Base-by-base conservation (phyloP, 805 yeast species). In the Dipodascus geniculatus region DNA sequence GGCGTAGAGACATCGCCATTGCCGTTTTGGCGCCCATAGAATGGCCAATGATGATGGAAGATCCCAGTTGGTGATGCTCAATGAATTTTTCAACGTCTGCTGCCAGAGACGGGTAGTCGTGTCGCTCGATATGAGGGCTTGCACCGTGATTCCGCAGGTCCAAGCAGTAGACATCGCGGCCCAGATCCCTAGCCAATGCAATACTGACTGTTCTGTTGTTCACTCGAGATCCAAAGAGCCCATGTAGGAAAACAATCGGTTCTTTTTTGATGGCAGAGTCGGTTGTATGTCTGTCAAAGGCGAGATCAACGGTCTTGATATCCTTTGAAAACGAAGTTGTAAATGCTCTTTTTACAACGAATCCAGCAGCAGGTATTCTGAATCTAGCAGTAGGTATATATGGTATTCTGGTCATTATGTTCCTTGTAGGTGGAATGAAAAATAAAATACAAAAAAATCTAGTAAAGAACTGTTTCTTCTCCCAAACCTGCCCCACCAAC, bases 111-210 rank as follows among this genome's bases (percentile, higher is more conserved):
- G 85, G 83, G 66, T 90, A 90, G 63, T 86, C 90, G 61, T 86
- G 87, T 24, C 84, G 71, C 0, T 67, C 63, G 16, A 62, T 65
- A 61, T 85, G 95, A 0, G 96, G 96, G 1, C 96, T 86, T 16
- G 76, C 81, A 1, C 99, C 99, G 65, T 90, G 96, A 68, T 93
- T 90, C 56, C 99, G 73, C 55, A 90, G 72, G 65, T 91, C 98
- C 17, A 38, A n/a, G 19, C 44, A 38, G 44, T 38, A 38, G 14
- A 38, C 44, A 38, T 38, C 44, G 4, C 44, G 11, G 44, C 20
- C 14, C 44, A 38, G 19, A 17, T 38, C 44, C 14, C 14, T 38
- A n/a, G 44, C 44, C 4, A 38, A 16, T 17, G 17, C 44, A 3
- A 6, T 79, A 8, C 88, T 86, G n/a, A 90, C 87, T 0, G 87